These are phyloP conservation scores for Euryodendron excelsum DNA, from an alignment of 148 eudicot genomes.

Conservation along the genomic window DNA sequence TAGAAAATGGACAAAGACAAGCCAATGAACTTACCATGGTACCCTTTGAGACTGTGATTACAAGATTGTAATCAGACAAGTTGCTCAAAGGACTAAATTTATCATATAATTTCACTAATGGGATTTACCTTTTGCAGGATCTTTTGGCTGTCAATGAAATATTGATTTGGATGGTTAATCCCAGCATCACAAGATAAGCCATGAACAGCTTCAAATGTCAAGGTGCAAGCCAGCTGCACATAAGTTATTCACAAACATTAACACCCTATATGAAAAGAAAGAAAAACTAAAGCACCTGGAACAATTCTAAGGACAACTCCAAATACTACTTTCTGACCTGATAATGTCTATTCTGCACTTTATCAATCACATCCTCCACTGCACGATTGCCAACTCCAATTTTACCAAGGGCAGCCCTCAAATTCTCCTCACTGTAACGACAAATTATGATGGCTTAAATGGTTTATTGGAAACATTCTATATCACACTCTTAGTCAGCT, in stretches of 20 bases:
- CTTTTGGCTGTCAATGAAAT: slow-evolving; percentile 77
- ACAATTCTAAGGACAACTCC: not conserved
- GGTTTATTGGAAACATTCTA: not conserved
- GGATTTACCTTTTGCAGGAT: slow-evolving; percentile 53
- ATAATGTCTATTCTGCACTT: slow-evolving; percentile 68
- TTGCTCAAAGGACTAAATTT: not conserved
- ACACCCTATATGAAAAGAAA: not conserved
- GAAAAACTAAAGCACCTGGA: not conserved
- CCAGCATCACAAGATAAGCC: slow-evolving; percentile 76
- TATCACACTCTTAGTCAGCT: slow-evolving; percentile 4
- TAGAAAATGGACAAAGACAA: too few relatives aligned
- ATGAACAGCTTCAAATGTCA: slow-evolving; percentile 88
- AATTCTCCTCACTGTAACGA: slow-evolving; percentile 75
- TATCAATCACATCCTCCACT: slow-evolving; percentile 76
- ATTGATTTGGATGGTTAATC: slow-evolving; percentile 90
- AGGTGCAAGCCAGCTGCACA: slow-evolving; percentile 87
- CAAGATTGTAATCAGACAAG: not conserved
- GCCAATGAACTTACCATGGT: too few relatives aligned
- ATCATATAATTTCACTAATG: not conserved
- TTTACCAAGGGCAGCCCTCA: slow-evolving; percentile 78
- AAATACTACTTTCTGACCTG: slow-evolving; percentile 48
- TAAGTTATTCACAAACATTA: slow-evolving; percentile 16
- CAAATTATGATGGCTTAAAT: not conserved
- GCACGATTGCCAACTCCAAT: slow-evolving; percentile 71
- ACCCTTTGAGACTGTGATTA: not conserved